Evolutionary conservation across 2,329 filamentous ascomycete genomes (phyloP).

Genomic region (Calonectria pseudoreteaudii): DNA sequence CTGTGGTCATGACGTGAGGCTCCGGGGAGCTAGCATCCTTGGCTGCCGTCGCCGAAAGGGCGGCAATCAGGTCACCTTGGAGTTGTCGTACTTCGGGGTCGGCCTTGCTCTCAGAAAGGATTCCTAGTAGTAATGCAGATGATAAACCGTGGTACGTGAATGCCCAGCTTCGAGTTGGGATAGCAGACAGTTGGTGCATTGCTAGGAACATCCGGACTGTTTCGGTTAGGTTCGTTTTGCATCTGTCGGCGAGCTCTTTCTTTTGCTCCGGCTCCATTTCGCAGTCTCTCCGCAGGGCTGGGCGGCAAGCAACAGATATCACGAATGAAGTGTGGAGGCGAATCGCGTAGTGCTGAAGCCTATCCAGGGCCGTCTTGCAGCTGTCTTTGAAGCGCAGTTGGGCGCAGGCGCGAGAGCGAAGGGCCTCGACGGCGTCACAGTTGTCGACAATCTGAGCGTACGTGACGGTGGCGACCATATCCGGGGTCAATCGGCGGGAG

Average conservation of each 20-base stretch:
- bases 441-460: conserved; percentile 69
- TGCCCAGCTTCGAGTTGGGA: conserved; percentile 75
- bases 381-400: conserved; percentile 70
- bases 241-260: conserved; percentile 65
- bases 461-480: conserved; percentile 60
- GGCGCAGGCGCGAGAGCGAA: conserved; percentile 60
- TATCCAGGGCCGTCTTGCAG: conserved; percentile 73
- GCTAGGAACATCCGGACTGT: conserved; percentile 77
- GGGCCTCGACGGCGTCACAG: conserved; percentile 65
- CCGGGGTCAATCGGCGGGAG: conserved; percentile 67
- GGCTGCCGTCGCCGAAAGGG: conserved; percentile 72
- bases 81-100: conserved; percentile 73
- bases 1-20: conserved; percentile 64
- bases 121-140: conserved; percentile 72
- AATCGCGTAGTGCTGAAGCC: conserved; percentile 73
- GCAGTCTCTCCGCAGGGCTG: conserved; percentile 68
- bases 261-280: conserved; percentile 65
- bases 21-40: conserved; percentile 69
- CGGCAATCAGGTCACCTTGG: conserved; percentile 73
- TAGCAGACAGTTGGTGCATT: conserved; percentile 76
- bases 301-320: conserved; percentile 73
- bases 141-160: conserved; percentile 77
- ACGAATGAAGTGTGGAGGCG: conserved; percentile 75
- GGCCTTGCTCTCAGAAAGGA: conserved; percentile 71
- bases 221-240: conserved; percentile 72